These are phyloP conservation scores for Malassezia yamatoensis DNA, from an alignment of 1,284 basidiomycete genomes.

Conservation along the genomic window DNA sequence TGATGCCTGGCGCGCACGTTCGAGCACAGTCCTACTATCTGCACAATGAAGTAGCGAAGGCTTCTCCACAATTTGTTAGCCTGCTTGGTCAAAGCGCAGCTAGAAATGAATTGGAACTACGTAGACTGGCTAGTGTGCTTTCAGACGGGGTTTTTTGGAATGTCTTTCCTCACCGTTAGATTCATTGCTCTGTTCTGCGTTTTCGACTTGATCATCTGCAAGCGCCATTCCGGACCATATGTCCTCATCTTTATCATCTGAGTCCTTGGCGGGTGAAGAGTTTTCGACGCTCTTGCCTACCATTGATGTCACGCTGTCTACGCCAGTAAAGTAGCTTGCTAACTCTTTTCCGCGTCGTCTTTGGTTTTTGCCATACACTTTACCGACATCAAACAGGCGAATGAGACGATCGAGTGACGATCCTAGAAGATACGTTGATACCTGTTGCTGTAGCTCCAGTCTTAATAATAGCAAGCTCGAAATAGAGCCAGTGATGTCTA, in stretches of 20 bases:
- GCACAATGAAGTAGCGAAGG: too few species aligned
- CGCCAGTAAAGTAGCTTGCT: constrained; percentile 12
- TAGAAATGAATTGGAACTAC: too few species aligned
- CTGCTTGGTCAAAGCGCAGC: too few species aligned
- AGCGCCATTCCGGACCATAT: constrained; percentile 13
- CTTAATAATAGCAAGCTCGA: constrained; percentile 2
- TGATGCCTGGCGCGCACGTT: background rate
- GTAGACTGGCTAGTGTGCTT: too few species aligned
- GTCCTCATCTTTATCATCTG: constrained; percentile 8
- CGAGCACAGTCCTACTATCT: too few species aligned
- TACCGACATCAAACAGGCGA: constrained; percentile 10
- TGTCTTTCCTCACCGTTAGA: background rate
- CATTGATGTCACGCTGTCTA: constrained; percentile 7
- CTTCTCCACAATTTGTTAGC: constrained; percentile 1
- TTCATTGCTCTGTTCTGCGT: constrained; percentile 2
- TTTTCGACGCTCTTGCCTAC: background rate
- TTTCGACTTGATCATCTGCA: background rate
- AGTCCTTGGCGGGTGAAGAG: background rate
- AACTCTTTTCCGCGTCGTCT: constrained; percentile 12
- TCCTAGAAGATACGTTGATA: background rate
- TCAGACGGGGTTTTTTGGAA: background rate
- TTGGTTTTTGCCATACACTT: background rate
- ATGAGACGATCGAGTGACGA: constrained; percentile 11
- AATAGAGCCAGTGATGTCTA: constrained; percentile 14
- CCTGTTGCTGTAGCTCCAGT: background rate